Percentiles rank a stretch among this genome's conserved stretches.
Conservation (phyloP, 2,329 filamentous ascomycete species). For the Talaromyces sp. region DNA sequence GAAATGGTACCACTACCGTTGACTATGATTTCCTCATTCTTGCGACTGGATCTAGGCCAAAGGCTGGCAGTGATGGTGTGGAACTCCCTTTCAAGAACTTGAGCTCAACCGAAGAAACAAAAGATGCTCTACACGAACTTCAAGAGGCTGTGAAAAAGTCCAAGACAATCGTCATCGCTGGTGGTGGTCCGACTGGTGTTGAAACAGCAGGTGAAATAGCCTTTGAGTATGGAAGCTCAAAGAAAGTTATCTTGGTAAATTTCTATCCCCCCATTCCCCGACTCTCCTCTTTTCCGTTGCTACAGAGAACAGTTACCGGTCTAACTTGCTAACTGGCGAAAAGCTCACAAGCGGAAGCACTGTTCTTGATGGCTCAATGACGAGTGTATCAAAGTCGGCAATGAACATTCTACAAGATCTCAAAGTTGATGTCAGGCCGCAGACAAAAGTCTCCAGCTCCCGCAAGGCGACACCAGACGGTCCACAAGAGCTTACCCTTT, state of each 20-base stretch:
- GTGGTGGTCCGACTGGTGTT: conserved; percentile 8
- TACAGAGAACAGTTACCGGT: neutral
- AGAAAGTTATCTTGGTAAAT: conserved; percentile 7
- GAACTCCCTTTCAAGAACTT: conserved; percentile 6
- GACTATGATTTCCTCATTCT: conserved; percentile 5
- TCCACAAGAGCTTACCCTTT: conserved; percentile 4
- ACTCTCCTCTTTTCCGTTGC: neutral
- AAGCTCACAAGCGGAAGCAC: conserved; percentile 5
- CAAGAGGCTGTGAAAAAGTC: conserved; percentile 3
- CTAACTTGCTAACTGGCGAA: neutral
- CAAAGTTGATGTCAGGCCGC: conserved; percentile 4
- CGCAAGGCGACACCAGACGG: neutral
- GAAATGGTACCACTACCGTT: neutral
- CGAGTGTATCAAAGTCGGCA: conserved; percentile 9
- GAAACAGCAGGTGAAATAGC: conserved; percentile 9
- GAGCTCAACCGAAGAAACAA: conserved; percentile 8
- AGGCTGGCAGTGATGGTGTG: neutral
- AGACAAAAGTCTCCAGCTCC: conserved; percentile 3
- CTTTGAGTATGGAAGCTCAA: conserved; percentile 5
- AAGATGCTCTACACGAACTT: conserved; percentile 3
- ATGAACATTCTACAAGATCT: conserved; percentile 3
- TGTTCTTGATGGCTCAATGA: neutral
- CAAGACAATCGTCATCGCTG: conserved; percentile 7
- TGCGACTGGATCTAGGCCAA: conserved; percentile 8
- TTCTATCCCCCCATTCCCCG: neutral